Conservation (phyloP, 2,329 filamentous ascomycete species). For the Pyricularia pennisetigena region DNA sequence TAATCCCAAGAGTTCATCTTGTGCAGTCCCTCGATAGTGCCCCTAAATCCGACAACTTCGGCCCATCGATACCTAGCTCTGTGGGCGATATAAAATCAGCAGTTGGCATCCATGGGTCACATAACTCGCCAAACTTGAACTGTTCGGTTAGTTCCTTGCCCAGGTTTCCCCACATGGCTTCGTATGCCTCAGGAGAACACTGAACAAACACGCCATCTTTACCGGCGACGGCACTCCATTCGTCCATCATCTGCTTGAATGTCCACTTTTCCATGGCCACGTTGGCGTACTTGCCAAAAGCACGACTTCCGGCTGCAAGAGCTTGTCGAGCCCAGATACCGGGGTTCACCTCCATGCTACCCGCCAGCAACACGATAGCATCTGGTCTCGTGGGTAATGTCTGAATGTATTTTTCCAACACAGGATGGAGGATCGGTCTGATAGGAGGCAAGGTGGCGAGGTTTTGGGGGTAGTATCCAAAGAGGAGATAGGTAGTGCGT, state of each 20-base stretch:
- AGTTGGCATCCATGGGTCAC: slow-evolving; percentile 12
- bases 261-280: slow-evolving; percentile 15
- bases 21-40: neutral
- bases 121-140: slow-evolving; percentile 15
- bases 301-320: slow-evolving; percentile 8
- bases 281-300: slow-evolving; percentile 13
- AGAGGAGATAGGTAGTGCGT: slow-evolving; percentile 27
- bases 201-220: slow-evolving; percentile 12
- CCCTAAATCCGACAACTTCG: neutral
- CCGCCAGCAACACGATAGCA: slow-evolving; percentile 14
- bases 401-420: slow-evolving; percentile 11
- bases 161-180: slow-evolving; percentile 11
- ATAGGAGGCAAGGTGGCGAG: slow-evolving; percentile 9
- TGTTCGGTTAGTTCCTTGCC: slow-evolving; percentile 14
- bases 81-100: neutral
- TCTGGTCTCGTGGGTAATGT: slow-evolving; percentile 11
- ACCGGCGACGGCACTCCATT: slow-evolving; percentile 15
- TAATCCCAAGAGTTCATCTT: neutral
- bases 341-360: slow-evolving; percentile 14
- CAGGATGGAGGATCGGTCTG: slow-evolving; percentile 3
- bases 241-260: slow-evolving; percentile 13
- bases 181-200: slow-evolving; percentile 11
- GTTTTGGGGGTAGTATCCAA: slow-evolving; percentile 21
- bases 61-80: neutral
- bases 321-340: slow-evolving; percentile 16